phyloP scores from a whole-genome alignment of 306 rosid species.

The Cucurbita maxima region DNA sequence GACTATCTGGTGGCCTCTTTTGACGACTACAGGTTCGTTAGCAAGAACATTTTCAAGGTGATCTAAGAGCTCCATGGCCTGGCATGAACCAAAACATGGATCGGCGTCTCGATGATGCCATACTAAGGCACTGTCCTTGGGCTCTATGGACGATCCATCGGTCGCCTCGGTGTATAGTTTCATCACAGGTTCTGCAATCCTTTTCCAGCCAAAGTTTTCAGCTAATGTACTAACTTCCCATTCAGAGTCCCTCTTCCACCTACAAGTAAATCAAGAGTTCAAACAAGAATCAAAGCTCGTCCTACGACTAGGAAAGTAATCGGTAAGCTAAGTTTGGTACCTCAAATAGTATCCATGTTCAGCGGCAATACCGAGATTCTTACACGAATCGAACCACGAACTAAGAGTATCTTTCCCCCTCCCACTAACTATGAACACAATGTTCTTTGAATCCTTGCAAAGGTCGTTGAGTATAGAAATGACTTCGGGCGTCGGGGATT shows the following conservation, averaged over 20 bases:
- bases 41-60: conserved; percentile 52
- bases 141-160: conserved; percentile 52
- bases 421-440: conserved; percentile 77
- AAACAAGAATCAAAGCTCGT: neutral
- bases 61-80: conserved; percentile 53
- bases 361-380: conserved; percentile 79
- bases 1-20: conserved; percentile 45
- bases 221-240: conserved; percentile 36
- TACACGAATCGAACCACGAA: conserved; percentile 60
- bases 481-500: conserved; percentile 47
- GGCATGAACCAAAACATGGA: conserved; percentile 44
- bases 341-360: conserved; percentile 81
- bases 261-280: conserved; percentile 11
- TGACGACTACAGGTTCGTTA: conserved; percentile 51
- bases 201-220: conserved; percentile 36
- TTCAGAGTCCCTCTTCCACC: conserved; percentile 49
- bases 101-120: conserved; percentile 56
- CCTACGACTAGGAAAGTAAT: neutral
- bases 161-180: conserved; percentile 44
- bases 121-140: conserved; percentile 60
- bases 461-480: conserved; percentile 48
- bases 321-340: conserved; percentile 20
- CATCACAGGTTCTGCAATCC: conserved; percentile 56
- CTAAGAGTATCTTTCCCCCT: conserved; percentile 43
- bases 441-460: conserved; percentile 56